Evolutionary conservation across 1,139 yeast genomes (phyloP).

Genomic region (Geotrichum bryndzae): DNA sequence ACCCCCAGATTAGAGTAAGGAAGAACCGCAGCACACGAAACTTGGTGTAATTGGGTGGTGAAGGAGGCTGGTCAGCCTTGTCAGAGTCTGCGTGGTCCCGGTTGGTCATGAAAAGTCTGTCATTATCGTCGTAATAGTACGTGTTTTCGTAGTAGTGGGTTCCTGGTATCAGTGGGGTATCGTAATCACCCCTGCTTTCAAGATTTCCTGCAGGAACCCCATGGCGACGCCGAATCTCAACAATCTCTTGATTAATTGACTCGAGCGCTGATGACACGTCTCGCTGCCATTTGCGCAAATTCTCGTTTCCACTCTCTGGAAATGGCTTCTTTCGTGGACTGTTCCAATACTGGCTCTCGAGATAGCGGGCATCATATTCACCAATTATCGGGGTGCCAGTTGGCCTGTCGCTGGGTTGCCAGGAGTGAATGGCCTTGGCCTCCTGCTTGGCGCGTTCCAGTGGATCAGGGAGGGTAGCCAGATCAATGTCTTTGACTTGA

Average conservation of each 20-base stretch:
- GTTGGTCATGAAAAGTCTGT: not conserved
- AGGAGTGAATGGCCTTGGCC: not conserved
- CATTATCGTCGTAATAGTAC: not conserved
- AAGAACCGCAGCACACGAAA: not conserved
- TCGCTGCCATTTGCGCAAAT: not conserved
- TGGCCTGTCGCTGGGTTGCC: not conserved
- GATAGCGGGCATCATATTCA: not conserved
- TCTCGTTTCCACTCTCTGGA: not conserved
- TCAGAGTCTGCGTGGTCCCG: not conserved
- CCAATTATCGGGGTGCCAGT: not conserved
- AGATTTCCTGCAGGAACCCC: not conserved
- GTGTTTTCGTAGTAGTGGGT: not conserved
- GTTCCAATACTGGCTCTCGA: not conserved
- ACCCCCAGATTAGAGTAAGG: not conserved
- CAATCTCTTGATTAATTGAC: not conserved
- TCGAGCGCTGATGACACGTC: not conserved
- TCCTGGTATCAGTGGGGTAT: not conserved
- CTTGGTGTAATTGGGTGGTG: not conserved
- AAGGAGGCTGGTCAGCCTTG: not conserved
- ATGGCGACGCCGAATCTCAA: not conserved
- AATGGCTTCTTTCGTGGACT: not conserved
- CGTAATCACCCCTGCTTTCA: not conserved
- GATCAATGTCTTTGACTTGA: not conserved
- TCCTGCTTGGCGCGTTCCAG: not conserved
- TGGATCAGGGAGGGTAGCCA: not conserved